These are phyloP conservation scores for Candida sojae DNA, from an alignment of 1,139 yeast species.

Conservation along the genomic window DNA sequence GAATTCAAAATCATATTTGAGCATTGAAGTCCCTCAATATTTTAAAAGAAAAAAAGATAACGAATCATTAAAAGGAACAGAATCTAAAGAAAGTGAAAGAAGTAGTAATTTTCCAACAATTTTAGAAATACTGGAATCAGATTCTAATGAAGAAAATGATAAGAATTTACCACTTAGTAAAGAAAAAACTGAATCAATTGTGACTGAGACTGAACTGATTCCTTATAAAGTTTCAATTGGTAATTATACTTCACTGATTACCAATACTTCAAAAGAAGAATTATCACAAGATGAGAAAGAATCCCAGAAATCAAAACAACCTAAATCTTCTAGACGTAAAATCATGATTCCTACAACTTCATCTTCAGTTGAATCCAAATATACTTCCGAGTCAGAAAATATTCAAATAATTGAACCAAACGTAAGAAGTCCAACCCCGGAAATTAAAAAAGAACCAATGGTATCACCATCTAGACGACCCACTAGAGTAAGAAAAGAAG, in stretches of 20 bases:
- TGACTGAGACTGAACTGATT: background rate
- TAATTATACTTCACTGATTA: background rate
- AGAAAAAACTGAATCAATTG: background rate
- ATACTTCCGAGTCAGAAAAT: background rate
- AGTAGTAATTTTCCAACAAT: conserved; percentile 7
- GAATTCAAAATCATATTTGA: background rate
- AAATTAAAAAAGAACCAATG: background rate
- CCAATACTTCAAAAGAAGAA: background rate
- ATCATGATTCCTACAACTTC: background rate
- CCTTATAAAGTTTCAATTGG: background rate
- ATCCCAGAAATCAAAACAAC: background rate
- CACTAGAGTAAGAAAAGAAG: conserved; percentile 30
- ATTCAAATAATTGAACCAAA: background rate
- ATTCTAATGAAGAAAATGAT: conserved; percentile 2
- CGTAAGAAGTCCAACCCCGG: background rate
- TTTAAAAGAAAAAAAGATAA: conserved; percentile 3
- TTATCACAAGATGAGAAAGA: background rate
- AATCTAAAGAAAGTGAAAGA: background rate
- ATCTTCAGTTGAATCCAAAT: no score
- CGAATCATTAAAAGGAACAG: background rate
- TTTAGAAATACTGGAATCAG: conserved; percentile 10
- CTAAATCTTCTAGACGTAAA: background rate
- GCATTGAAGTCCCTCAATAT: conserved; percentile 6
- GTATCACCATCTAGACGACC: conserved; percentile 9
- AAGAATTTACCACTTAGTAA: background rate